These are phyloP conservation scores for Cyberlindnera amylophila DNA, from an alignment of 805 yeast genomes.

Conservation along the genomic window DNA sequence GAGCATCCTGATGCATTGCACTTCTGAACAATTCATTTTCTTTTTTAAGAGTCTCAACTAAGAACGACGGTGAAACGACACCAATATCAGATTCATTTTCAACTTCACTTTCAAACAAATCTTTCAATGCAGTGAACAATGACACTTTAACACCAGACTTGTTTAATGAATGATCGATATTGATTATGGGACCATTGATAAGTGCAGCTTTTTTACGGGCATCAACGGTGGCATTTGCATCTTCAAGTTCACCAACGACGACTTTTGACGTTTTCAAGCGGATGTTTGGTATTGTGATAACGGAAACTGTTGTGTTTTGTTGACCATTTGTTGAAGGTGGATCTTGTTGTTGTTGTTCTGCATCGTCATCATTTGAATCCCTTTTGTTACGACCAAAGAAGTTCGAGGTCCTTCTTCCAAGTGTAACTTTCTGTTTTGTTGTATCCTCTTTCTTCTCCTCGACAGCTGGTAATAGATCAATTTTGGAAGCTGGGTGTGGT, in stretches of 20 bases:
- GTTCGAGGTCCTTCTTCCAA: conserved; percentile 27
- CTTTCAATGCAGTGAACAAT: conserved; percentile 69
- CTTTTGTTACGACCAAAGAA: conserved; percentile 27
- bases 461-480: conserved; percentile 6
- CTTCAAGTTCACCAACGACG: conserved; percentile 22
- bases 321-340: no score
- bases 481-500: conserved; percentile 34
- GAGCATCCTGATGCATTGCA: conserved; percentile 98
- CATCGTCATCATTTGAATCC: conserved; percentile 16
- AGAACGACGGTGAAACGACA: conserved; percentile 75
- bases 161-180: conserved; percentile 66
- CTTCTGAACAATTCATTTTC: conserved; percentile 84
- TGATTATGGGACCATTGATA: conserved; percentile 76
- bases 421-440: conserved; percentile 11
- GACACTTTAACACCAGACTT: conserved; percentile 46
- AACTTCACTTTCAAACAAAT: conserved; percentile 76
- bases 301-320: conserved; percentile 9
- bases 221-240: conserved; percentile 50
- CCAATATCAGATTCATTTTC: conserved; percentile 71
- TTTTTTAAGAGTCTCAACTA: conserved; percentile 71
- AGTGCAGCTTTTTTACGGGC: conserved; percentile 76
- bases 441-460: conserved; percentile 15
- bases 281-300: conserved; percentile 19
- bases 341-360: conserved; percentile 3
- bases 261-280: conserved; percentile 12